Base-by-base conservation (phyloP, 495 filamentous ascomycete genomes). In the Aspergillus taichungensis region DNA sequence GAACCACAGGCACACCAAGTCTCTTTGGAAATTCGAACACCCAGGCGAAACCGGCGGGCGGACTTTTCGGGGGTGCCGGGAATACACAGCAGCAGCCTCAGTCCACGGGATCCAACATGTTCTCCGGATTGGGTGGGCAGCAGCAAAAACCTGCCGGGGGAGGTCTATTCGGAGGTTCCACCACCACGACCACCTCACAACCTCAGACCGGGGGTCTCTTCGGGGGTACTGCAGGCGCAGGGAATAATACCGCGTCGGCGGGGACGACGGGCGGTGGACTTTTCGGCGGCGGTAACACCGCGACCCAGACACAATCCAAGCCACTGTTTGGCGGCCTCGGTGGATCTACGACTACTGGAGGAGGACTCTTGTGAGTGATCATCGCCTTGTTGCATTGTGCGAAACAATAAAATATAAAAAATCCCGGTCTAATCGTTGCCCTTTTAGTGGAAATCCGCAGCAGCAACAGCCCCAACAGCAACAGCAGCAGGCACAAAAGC, bases 341-440 rank as follows among this genome's bases (percentile, higher is more conserved):
- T 7, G 45, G 49, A 28, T 54, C 62, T 30, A 57, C 60, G 13
- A 54, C 56, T 5, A 53, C 57, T 12, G 55, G 56, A n/a, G 54
- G 62, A 28, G 58, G 68, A 33, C 54, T 76, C 13, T 82, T 79
- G 78, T 79, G 64, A 66, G 76, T 64, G 48, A 13, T 44, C 32
- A 18, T 41, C 40, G 11, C 50, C 34, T 32, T 38, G 34, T 2
- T 13, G 30, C 27, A 10, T 30, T 45, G 12, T 33, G 34, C 18
- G 53, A 62, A 48, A 57, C n/a, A n/a, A n/a, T n/a, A n/a, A n/a
- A n/a, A n/a, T n/a, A n/a, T n/a, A n/a, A 24, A 24, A 1, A 24
- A 24, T 24, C 49, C 42, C 31, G 24, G 32, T 36, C 34, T 28
- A 24, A 24, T 24, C 4, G 1, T 24, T 4, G 18, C 18, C 4